phyloP scores from a whole-genome alignment of 192 early-diverging fungal genomes.

The Linnemannia hyalina region DNA sequence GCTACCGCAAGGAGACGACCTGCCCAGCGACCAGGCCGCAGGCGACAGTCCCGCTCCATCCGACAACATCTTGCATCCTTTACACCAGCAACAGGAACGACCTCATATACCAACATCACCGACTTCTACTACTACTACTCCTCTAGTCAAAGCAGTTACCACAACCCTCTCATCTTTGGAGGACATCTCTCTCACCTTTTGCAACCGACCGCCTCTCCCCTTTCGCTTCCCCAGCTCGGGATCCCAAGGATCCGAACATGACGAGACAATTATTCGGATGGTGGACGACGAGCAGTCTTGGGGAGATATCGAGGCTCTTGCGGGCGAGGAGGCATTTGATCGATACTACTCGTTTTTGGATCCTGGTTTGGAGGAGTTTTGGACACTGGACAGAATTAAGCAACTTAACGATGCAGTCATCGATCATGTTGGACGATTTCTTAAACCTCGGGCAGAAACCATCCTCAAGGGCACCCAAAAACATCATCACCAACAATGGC shows the following conservation, averaged over 20 bases:
- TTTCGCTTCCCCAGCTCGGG: constrained; percentile 12
- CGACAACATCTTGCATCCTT: background rate
- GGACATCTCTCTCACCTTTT: background rate
- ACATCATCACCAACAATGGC: background rate
- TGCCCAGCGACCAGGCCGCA: background rate
- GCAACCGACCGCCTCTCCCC: constrained; percentile 4
- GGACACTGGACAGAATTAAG: constrained; percentile 3
- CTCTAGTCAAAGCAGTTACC: background rate
- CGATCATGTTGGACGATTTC: background rate
- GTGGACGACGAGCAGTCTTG: constrained; percentile 17
- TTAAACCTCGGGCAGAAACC: background rate
- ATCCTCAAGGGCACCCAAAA: background rate
- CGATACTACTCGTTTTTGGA: constrained; percentile 33
- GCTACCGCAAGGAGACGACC: background rate
- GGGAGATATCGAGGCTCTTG: constrained; percentile 17
- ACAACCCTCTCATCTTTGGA: background rate
- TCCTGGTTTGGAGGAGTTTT: constrained; percentile 5
- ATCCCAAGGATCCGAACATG: constrained; percentile 16
- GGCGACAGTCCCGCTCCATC: background rate
- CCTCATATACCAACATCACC: background rate
- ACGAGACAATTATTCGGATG: constrained; percentile 24
- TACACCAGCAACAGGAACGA: background rate
- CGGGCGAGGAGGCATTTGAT: constrained; percentile 25
- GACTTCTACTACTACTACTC: background rate
- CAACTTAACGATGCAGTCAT: constrained; percentile 9